Evolutionary conservation across 441 rosid genomes (phyloP), one percentile per base, ranked within the genome.

Genomic region (Erodium chrysanthum): DNA sequence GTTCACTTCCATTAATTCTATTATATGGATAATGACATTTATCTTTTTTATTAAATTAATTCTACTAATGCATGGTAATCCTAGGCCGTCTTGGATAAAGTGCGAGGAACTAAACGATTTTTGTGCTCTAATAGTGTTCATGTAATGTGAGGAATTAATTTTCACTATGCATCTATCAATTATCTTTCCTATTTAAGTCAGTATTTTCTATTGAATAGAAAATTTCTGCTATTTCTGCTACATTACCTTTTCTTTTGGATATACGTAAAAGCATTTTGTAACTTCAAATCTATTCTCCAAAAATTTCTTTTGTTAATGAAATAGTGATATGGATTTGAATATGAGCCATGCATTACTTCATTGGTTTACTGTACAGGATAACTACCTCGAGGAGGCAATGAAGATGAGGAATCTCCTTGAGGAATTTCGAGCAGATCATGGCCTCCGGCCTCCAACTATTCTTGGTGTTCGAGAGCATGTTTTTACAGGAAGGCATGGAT

Each of bases 391-490:
- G 80, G 99, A 95, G 79, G 99, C 99, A 64, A 76, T 95, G 79
- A 95, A 95, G 81, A 85, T 92, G 96, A 84, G 99, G 78, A 95
- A 95, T 82, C 96, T 95, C 69, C 84, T 95, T 66, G 98, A 92
- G 76, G 98, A 92, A 77, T 95, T 95, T 61, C 82, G 85, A 56
- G 29, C 74, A 63, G 86, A 89, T 80, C 96, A 95, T 77, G 99
- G 99, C 35, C 84, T 88, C 76, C 95, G 80, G 68, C 82, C 89
- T 72, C 88, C 99, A 72, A 90, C 97, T 18, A 95, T 95, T 84
- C 95, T 95, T 75, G 99, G 99, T 75, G 98, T 95, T 66, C 76
- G 99, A 79, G 99, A 95, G 77, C 92, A 95, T 70, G 94, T 95
- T 68, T 95, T 95, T 75, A 95, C 99, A 0, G 99, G 99, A 85